Evolutionary conservation across 768 basidiomycete species (phyloP), one percentile per base, ranked within the genome.

Genomic region (Tricholoma furcatifolium): DNA sequence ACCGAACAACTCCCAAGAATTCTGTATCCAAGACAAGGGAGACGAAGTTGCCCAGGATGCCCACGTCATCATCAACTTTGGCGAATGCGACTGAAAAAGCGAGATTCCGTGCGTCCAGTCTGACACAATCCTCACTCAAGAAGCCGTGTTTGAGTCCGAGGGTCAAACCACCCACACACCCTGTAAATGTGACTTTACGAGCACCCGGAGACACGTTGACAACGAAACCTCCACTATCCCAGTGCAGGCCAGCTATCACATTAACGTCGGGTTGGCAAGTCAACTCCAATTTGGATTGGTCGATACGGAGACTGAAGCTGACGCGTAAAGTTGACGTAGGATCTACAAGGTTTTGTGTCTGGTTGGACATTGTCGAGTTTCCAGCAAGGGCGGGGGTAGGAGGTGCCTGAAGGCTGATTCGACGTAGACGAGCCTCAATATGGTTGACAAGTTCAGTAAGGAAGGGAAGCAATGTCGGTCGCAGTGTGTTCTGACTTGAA

Each of bases 211-310:
- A 82, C 36, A 92, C 73, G 60, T 84, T 89, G 49, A 94, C 67
- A 44, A 93, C 71, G 63, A 98, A 94, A 0, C 93, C 94, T 38
- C 96, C 96, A 60, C 91, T 95, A 49, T 96, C 88, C 96, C 96
- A 98, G 43, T 91, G 81, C 31, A 97, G 64, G 1, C 87, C 87
- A 12, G 91, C 92, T 38, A 88, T 78, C n/a, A 97, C 95, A 57
- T 95, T 93, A 47, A 93, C 91, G 62, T 94, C 92, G 0, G 93
- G 93, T 55, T 86, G 84, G 59, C 96, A 98, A 1, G 89, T 91
- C 23, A 98, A 72, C 53, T 89, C 85, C 45, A 98, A 77, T 50
- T 80, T 85, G 0, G 96, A 98, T 62, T 87, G 81, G 63, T 98
- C 93, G 59, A 98, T 96, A 24, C 91, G 89, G 31, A 98, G 76